A percentile compares a stretch with the other conserved stretches of the same genome.
These are phyloP conservation scores for Cutaneotrichosporon curvatum DNA, from an alignment of 1,284 basidiomycete species.

Conservation along the genomic window DNA sequence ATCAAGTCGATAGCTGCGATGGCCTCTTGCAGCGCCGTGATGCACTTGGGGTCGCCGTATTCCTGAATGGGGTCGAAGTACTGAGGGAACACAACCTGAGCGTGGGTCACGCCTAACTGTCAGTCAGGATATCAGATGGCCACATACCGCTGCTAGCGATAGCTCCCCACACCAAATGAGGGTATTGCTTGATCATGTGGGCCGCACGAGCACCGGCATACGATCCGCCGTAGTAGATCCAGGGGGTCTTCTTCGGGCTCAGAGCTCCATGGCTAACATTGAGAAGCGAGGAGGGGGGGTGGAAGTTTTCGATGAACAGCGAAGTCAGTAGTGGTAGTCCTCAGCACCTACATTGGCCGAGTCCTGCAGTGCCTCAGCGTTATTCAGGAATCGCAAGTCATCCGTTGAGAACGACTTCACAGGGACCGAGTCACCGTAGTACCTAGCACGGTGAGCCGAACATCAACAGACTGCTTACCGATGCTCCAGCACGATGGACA, in stretches of 20 bases:
- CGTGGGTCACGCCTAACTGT: constrained; percentile 44
- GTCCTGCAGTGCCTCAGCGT: constrained; percentile 84
- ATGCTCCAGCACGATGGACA: constrained; percentile 84
- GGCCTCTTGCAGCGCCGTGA: constrained; percentile 59
- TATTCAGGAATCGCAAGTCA: constrained; percentile 74
- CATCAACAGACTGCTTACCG: constrained; percentile 50
- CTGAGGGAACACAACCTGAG: constrained; percentile 51
- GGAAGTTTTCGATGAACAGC: constrained; percentile 70
- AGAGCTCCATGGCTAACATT: constrained; percentile 57
- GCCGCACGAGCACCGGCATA: constrained; percentile 89
- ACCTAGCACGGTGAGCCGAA: constrained; percentile 4
- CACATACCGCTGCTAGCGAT: constrained; percentile 72
- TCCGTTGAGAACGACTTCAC: constrained; percentile 62
- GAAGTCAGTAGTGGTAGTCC: constrained; percentile 35
- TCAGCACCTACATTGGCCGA: constrained; percentile 53
- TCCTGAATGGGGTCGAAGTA: constrained; percentile 80
- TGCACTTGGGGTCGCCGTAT: constrained; percentile 66
- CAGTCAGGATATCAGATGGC: background rate
- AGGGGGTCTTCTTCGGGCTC: constrained; percentile 55
- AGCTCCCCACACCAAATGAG: constrained; percentile 79
- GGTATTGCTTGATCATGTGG: constrained; percentile 69
- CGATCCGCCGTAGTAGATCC: constrained; percentile 85
- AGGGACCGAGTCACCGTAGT: constrained; percentile 66
- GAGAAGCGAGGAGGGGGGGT: constrained; percentile 57
- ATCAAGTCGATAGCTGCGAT: constrained; percentile 57